Base-by-base conservation (phyloP, 148 eudicot species). In the Amaranthus cruentus region DNA sequence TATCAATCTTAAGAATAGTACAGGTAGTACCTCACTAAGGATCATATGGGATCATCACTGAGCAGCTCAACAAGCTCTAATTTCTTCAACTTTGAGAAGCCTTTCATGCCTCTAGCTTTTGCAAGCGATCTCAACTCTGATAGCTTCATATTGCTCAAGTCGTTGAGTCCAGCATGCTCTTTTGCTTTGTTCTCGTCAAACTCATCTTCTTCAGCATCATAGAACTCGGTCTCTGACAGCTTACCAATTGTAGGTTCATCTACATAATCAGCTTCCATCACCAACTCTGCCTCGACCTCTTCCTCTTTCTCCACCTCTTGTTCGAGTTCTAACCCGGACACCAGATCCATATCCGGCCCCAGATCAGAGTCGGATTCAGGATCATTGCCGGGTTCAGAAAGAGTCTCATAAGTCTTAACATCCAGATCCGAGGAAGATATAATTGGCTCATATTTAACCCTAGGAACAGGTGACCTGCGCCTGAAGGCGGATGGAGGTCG, bases 61-160 rank as follows among this genome's bases (percentile, higher is more conserved):
- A 96, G 88, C 87, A 90, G 74, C 70, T 84, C 96, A 65, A 96
- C 52, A 42, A 96, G 92, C 53, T 90, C 94, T 0, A 67, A 76
- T 80, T 92, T 92, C 84, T 92, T 96, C 87, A 96, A 80, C 88
- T 83, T 96, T 18, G 97, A 90, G 73, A 72, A 87, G 62, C 96
- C 89, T 82, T 89, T 96, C 79, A 90, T 14, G 61, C 99, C 94
- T 43, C 94, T 87, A 18, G 91, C 77, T 82, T 92, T 96, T n/a
- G 99, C 97, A 52, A 96, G 52, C 11, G 85, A 90, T 77, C 89
- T 88, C 82, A 96, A 68, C 70, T 92, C 99, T 7, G 78, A 46
- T 55, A 96, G 69, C 81, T 92, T 92, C 96, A 90, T 92, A 65
- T 76, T 82, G 75, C 79, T 83, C 66, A 92, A 73, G 76, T 90